A percentile compares a stretch with the other conserved stretches of the same genome.
These are phyloP conservation scores for Raddia guianensis DNA, from an alignment of 176 grass and related monocot genomes.

Conservation along the genomic window DNA sequence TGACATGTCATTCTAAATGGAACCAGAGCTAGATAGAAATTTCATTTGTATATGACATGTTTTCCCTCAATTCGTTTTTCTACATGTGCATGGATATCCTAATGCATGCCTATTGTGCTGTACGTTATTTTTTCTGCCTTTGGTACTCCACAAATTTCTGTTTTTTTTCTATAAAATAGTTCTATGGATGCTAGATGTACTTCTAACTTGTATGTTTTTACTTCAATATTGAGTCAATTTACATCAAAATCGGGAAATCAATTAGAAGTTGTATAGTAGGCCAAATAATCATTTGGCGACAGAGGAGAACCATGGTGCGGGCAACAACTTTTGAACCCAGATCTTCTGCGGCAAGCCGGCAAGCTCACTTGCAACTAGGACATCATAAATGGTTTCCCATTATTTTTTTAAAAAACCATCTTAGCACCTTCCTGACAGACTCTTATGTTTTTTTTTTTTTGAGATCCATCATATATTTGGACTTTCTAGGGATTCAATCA, in stretches of 20 bases:
- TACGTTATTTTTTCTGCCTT: neutral
- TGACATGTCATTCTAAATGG: neutral
- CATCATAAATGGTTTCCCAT: neutral
- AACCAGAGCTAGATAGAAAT: conserved; percentile 5
- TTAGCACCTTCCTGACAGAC: neutral
- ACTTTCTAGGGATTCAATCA: neutral
- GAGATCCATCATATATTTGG: neutral
- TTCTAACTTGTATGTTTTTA: neutral
- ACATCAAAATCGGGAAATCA: neutral
- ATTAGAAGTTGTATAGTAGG: neutral
- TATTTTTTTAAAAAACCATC: neutral
- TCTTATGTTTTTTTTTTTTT: neutral
- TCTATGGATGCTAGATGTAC: neutral
- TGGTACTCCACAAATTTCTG: too few species aligned
- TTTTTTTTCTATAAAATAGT: neutral
- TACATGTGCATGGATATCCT: neutral
- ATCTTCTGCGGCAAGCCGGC: neutral
- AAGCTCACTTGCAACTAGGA: neutral
- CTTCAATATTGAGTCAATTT: neutral
- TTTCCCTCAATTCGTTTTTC: neutral
- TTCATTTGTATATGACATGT: neutral
- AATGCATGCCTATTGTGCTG: neutral
- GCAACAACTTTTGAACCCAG: neutral
- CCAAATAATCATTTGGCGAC: neutral
- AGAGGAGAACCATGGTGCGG: neutral